Conservation (phyloP, 495 filamentous ascomycete genomes). For the Annulohypoxylon nitens region DNA sequence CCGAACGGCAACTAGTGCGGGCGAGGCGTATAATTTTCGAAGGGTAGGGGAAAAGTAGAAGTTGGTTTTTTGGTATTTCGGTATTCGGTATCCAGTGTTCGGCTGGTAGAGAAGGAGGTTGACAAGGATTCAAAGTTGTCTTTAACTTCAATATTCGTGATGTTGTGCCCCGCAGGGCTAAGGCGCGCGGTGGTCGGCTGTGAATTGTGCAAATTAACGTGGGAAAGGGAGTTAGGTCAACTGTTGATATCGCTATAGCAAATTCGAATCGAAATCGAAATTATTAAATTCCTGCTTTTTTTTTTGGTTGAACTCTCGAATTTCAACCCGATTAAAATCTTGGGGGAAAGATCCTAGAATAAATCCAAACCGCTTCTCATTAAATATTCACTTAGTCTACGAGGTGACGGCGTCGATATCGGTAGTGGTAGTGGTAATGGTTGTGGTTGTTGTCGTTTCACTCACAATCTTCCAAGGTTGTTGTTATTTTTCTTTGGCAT, state of each 20-base stretch:
- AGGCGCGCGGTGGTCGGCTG: constrained; percentile 36
- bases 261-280: neutral
- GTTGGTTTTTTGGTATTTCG: neutral
- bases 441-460: constrained; percentile 5
- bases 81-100: neutral
- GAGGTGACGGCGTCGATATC: constrained; percentile 1
- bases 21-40: neutral
- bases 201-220: constrained; percentile 16
- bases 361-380: constrained; percentile 18
- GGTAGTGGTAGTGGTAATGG: neutral
- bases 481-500: constrained; percentile 37
- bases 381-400: neutral
- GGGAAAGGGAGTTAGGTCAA: neutral
- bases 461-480: neutral
- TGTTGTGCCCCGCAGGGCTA: constrained; percentile 50
- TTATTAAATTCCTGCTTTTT: neutral
- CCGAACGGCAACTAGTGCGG: constrained; percentile 16
- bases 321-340: constrained; percentile 6
- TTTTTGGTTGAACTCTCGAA: constrained; percentile 1
- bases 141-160: constrained; percentile 14
- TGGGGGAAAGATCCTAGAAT: constrained; percentile 20
- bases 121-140: constrained; percentile 24
- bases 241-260: constrained; percentile 10
- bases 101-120: constrained; percentile 19
- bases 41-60: constrained; percentile 2